phyloP scores from a whole-genome alignment of 2,329 filamentous ascomycete species.

The Bipolaris gigantea region DNA sequence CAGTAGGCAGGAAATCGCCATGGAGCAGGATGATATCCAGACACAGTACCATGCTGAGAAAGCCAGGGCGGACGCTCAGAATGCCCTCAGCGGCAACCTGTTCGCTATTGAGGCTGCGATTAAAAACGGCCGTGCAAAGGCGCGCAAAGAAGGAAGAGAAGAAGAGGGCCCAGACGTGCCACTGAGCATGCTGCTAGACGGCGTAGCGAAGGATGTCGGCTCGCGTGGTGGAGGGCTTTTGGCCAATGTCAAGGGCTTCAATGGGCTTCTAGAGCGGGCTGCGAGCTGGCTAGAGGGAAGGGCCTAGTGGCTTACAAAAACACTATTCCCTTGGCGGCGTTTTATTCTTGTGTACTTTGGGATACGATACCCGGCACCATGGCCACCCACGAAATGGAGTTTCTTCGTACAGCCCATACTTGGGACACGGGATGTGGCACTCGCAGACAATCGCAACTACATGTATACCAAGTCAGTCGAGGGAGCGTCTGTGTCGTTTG shows the following conservation, averaged over 20 bases:
- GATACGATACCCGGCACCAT: slow-evolving; percentile 15
- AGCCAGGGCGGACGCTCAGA: slow-evolving; percentile 27
- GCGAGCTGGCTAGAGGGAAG: slow-evolving; percentile 43
- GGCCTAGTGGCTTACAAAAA: slow-evolving; percentile 16
- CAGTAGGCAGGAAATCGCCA: slow-evolving; percentile 53
- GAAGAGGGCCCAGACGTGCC: slow-evolving; percentile 39
- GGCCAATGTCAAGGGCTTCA: slow-evolving; percentile 36
- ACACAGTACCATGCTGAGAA: slow-evolving; percentile 37
- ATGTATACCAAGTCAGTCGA: too few relatives aligned
- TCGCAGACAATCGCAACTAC: not conserved
- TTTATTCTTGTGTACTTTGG: slow-evolving; percentile 7
- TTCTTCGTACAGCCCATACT: not conserved
- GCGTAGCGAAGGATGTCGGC: slow-evolving; percentile 32
- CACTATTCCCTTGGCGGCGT: slow-evolving; percentile 1
- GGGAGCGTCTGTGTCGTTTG: not conserved
- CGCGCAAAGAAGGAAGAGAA: slow-evolving; percentile 33
- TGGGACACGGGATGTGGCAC: not conserved
- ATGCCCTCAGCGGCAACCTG: slow-evolving; percentile 35
- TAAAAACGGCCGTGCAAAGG: slow-evolving; percentile 37
- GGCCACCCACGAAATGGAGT: slow-evolving; percentile 6
- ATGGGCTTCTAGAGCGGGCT: slow-evolving; percentile 37
- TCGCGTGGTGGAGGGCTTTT: slow-evolving; percentile 39
- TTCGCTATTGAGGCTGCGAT: slow-evolving; percentile 45
- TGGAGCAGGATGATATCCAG: slow-evolving; percentile 54
- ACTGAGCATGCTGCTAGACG: slow-evolving; percentile 37